Conservation (phyloP, 306 rosid species). For the Glycyrrhiza uralensis region DNA sequence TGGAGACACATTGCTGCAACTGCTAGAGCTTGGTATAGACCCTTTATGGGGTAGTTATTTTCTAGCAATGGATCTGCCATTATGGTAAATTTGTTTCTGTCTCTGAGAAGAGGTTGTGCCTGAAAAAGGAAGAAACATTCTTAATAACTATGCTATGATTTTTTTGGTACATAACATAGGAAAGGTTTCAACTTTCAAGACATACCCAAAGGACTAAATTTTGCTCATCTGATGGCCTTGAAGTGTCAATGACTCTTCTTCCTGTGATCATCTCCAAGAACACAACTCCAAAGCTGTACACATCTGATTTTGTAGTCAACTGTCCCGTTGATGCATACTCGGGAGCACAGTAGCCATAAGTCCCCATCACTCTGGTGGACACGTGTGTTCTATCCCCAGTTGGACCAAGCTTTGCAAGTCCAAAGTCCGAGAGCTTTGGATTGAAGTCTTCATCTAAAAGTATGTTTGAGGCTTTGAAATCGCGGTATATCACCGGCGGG, state of each 20-base stretch:
- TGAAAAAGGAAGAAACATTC: slow-evolving; percentile 19
- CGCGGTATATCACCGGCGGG: slow-evolving; percentile 87
- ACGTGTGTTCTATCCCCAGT: slow-evolving; percentile 65
- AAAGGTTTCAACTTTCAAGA: background rate
- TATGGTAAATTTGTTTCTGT: slow-evolving; percentile 55
- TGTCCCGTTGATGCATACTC: slow-evolving; percentile 88
- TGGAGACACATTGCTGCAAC: slow-evolving; percentile 93
- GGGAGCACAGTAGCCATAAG: slow-evolving; percentile 96
- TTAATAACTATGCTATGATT: background rate
- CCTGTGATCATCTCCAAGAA: slow-evolving; percentile 84
- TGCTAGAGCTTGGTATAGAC: slow-evolving; percentile 85
- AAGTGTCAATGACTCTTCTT: slow-evolving; percentile 73
- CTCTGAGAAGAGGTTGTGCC: slow-evolving; percentile 83
- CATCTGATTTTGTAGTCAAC: slow-evolving; percentile 73
- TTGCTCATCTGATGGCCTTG: slow-evolving; percentile 62
- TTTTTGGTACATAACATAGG: background rate
- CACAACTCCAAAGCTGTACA: slow-evolving; percentile 84
- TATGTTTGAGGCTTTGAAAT: slow-evolving; percentile 85
- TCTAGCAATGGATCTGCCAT: slow-evolving; percentile 73
- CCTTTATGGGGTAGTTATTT: slow-evolving; percentile 56
- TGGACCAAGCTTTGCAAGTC: slow-evolving; percentile 89
- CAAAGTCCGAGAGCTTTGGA: slow-evolving; percentile 88
- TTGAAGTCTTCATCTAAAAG: slow-evolving; percentile 62
- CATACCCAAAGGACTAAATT: slow-evolving; percentile 83
- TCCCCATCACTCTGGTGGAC: slow-evolving; percentile 96